phyloP scores from a whole-genome alignment of 2,329 filamentous ascomycete species.

The Erysiphe pisi region DNA sequence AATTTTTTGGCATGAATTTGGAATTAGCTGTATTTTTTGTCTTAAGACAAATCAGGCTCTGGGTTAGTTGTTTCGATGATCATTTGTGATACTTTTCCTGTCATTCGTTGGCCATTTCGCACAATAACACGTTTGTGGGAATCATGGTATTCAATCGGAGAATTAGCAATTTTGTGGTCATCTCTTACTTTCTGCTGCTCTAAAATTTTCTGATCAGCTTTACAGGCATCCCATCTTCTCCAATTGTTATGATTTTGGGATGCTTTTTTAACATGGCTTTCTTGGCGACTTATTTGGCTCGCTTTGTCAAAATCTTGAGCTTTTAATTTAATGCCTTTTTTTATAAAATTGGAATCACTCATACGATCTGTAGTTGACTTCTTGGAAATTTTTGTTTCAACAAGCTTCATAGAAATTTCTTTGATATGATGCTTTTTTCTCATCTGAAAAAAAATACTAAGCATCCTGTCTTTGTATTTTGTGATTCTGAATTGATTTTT shows the following conservation, averaged over 20 bases:
- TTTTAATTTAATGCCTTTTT: neutral
- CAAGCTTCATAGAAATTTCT: neutral
- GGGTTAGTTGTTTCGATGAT: no score
- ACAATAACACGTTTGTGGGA: neutral
- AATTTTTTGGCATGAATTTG: no score
- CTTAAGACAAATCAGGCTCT: no score
- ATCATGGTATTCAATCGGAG: neutral
- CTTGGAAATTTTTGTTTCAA: neutral
- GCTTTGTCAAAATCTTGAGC: neutral
- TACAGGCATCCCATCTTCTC: neutral
- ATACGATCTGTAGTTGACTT: no score
- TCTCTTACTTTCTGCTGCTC: neutral
- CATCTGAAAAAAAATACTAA: neutral
- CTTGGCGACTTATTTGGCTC: neutral
- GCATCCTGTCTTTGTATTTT: neutral
- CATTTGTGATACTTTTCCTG: neutral
- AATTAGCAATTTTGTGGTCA: neutral
- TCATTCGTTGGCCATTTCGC: neutral
- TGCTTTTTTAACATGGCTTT: neutral
- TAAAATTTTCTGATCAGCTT: neutral
- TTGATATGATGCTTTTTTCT: neutral
- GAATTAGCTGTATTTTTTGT: no score
- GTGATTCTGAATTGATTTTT: neutral
- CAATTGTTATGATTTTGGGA: neutral
- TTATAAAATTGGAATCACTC: neutral